Percentiles rank a stretch among this genome's conserved stretches.
Evolutionary conservation across 1,284 basidiomycete species (phyloP).

Genomic region (Pulveroboletus sp.): DNA sequence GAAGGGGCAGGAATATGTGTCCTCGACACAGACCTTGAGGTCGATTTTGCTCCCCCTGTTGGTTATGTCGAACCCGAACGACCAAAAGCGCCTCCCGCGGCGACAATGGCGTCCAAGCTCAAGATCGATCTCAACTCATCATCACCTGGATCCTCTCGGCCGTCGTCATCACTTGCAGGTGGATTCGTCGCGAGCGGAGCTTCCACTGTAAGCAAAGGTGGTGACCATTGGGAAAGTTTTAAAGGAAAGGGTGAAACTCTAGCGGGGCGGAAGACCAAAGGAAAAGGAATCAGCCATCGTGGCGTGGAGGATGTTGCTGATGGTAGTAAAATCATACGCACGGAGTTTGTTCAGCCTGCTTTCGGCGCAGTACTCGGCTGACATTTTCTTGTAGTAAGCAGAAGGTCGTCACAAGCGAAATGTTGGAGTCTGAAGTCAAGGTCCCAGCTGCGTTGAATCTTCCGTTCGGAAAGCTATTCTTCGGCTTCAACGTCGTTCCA

Average conservation of each 20-base stretch:
- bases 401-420: conserved; percentile 83
- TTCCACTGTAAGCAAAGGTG: conserved; percentile 65
- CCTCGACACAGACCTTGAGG: conserved; percentile 95
- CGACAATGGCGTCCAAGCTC: conserved; percentile 97
- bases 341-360: conserved; percentile 63
- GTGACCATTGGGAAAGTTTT: conserved; percentile 88
- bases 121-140: conserved; percentile 89
- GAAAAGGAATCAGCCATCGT: conserved; percentile 84
- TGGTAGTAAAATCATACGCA: conserved; percentile 84
- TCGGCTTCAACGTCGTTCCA: conserved; percentile 80
- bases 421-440: conserved; percentile 72
- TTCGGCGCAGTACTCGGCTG: conserved; percentile 6
- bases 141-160: conserved; percentile 79
- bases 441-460: conserved; percentile 90
- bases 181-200: conserved; percentile 58
- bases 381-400: conserved; percentile 60
- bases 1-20: conserved; percentile 89
- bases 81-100: conserved; percentile 75
- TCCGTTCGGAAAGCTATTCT: conserved; percentile 92
- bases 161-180: conserved; percentile 71
- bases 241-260: conserved; percentile 91
- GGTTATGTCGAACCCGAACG: conserved; percentile 90
- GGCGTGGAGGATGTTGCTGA: conserved; percentile 79
- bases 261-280: conserved; percentile 86
- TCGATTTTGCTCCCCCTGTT: conserved; percentile 77